Evolutionary conservation across 202 grass and related monocot genomes (phyloP).

Genomic region (Setaria italica): DNA sequence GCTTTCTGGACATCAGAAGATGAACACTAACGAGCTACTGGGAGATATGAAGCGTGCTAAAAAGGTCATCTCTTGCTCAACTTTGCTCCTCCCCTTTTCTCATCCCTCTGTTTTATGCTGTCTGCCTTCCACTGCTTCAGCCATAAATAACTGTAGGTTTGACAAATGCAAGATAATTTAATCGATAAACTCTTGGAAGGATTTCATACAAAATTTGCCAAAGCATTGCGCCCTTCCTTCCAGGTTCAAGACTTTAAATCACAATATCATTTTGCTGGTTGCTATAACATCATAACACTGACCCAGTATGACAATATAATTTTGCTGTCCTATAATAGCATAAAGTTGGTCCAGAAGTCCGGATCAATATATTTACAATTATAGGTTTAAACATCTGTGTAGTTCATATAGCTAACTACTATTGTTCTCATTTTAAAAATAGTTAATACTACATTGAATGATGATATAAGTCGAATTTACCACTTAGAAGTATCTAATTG

Average conservation of each 20-base stretch:
- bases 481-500: slow-evolving; percentile 11
- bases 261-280: not conserved
- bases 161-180: not conserved
- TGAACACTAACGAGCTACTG: not conserved
- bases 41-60: not conserved
- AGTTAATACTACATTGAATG: not conserved
- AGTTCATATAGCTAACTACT: not conserved
- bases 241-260: not conserved
- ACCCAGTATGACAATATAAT: not conserved
- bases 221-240: not conserved
- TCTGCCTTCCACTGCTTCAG: not conserved
- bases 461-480: no score
- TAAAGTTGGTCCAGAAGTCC: not conserved
- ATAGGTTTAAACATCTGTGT: not conserved
- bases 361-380: not conserved
- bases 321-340: no score
- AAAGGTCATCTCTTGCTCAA: slow-evolving; percentile 24
- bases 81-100: not conserved
- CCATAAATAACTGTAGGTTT: not conserved
- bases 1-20: slow-evolving; percentile 24
- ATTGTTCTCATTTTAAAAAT: not conserved
- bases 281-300: not conserved
- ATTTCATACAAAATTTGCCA: slow-evolving; percentile 7
- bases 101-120: not conserved
- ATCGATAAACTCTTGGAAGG: not conserved